Percentiles rank a stretch among this genome's conserved stretches.
Conservation (phyloP, 2,329 filamentous ascomycete genomes). For the Fusarium sp. region DNA sequence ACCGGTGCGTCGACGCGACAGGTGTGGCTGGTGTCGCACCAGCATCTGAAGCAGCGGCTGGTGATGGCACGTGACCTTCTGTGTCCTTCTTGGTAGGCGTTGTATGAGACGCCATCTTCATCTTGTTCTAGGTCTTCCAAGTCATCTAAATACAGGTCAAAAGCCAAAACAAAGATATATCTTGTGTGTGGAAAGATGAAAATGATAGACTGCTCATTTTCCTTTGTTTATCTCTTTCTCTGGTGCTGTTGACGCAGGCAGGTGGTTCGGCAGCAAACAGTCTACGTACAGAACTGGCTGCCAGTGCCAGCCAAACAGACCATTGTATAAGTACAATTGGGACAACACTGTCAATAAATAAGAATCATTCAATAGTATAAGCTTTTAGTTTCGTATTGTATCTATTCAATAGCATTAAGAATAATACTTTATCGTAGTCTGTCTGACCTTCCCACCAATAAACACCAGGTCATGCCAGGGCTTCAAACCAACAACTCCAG, state of each 20-base stretch:
- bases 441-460: slow-evolving; percentile 26
- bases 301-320: slow-evolving; percentile 2
- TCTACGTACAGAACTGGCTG: not conserved
- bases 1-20: slow-evolving; percentile 38
- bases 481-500: slow-evolving; percentile 42
- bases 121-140: not conserved
- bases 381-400: slow-evolving; percentile 30
- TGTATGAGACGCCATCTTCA: slow-evolving; percentile 6
- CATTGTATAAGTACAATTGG: not conserved
- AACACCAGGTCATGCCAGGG: slow-evolving; percentile 17
- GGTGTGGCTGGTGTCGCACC: slow-evolving; percentile 34
- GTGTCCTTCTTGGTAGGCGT: slow-evolving; percentile 21
- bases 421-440: slow-evolving; percentile 37
- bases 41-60: slow-evolving; percentile 16
- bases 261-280: not conserved
- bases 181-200: not conserved
- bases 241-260: not conserved
- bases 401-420: slow-evolving; percentile 48
- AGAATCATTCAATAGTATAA: not conserved
- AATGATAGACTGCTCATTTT: fast-evolving
- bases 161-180: not conserved
- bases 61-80: slow-evolving; percentile 32
- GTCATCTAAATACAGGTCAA: not conserved
- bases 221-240: not conserved
- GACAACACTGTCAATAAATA: not conserved